Conservation (phyloP, 352 stramenopile species). For the Globisporangium canariense region DNA sequence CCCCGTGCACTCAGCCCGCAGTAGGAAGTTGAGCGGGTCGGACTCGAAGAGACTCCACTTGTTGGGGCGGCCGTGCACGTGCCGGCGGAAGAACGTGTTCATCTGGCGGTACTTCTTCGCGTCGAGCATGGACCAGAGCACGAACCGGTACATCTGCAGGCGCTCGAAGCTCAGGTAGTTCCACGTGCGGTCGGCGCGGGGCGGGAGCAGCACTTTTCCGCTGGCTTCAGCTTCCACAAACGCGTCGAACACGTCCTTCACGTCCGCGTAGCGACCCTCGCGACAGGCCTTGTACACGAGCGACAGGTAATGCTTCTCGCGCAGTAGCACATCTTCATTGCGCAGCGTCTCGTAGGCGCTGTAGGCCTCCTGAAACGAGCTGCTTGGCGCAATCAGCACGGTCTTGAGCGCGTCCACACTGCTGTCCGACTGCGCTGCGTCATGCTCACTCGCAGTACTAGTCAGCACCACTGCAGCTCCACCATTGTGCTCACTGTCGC, state of each 20-base stretch:
- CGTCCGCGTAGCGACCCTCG: conserved; percentile 27
- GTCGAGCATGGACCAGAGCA: conserved; percentile 64
- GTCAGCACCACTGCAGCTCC: neutral
- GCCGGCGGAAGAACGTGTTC: conserved; percentile 35
- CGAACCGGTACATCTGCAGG: conserved; percentile 57
- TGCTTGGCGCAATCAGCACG: neutral
- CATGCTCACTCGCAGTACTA: neutral
- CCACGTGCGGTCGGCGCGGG: conserved; percentile 34
- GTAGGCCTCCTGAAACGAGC: conserved; percentile 6
- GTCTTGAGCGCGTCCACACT: conserved; percentile 12
- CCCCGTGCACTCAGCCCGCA: conserved; percentile 58
- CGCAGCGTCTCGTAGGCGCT: conserved; percentile 15
- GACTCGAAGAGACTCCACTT: conserved; percentile 44
- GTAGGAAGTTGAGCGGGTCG: conserved; percentile 62
- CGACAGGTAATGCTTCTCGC: conserved; percentile 43
- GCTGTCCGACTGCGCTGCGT: neutral
- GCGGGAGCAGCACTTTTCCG: conserved; percentile 21
- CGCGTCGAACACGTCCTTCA: conserved; percentile 35
- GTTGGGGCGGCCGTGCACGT: conserved; percentile 47
- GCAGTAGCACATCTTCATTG: conserved; percentile 18
- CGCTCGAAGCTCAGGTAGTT: conserved; percentile 33
- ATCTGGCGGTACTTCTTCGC: conserved; percentile 26
- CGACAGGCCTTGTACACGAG: conserved; percentile 63
- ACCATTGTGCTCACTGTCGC: neutral
- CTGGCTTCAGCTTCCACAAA: conserved; percentile 35